phyloP scores from a whole-genome alignment of 441 rosid genomes.

The Monsonia emarginata region DNA sequence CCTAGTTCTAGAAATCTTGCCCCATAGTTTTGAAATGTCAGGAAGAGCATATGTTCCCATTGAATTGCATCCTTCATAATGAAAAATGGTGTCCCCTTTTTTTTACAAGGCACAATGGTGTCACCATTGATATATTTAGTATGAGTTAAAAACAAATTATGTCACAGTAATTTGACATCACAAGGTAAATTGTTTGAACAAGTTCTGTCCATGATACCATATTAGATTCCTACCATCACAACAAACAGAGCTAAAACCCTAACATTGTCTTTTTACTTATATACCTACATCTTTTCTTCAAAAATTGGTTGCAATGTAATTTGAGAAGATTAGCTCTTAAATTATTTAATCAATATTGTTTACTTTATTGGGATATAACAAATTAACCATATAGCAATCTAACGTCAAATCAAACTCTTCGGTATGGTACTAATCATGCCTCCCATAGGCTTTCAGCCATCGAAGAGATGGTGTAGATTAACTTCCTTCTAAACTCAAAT shows the following conservation, averaged over 20 bases:
- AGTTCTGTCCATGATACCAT: not conserved
- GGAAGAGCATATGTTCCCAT: not conserved
- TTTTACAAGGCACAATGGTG: too few species aligned
- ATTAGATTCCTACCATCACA: not conserved
- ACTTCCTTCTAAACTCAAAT: not conserved
- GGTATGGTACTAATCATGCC: not conserved
- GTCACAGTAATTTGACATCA: not conserved
- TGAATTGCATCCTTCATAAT: not conserved
- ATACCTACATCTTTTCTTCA: not conserved
- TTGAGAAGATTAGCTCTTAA: not conserved
- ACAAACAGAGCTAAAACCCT: not conserved
- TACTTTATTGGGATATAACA: not conserved
- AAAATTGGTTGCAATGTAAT: not conserved
- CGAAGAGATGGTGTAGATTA: not conserved
- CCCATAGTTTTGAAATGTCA: not conserved
- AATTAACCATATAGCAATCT: not conserved
- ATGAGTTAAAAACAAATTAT: not conserved
- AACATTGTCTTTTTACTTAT: not conserved
- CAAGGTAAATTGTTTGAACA: not conserved
- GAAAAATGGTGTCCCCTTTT: not conserved
- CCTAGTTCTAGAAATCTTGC: not conserved
- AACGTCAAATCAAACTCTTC: not conserved
- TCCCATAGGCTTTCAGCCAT: not conserved
- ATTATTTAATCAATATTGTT: not conserved
- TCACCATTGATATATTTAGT: not conserved